Percentiles rank a stretch among this genome's conserved stretches.
phyloP scores from a whole-genome alignment of 352 stramenopile species.

The Phytophthora nicotianae region DNA sequence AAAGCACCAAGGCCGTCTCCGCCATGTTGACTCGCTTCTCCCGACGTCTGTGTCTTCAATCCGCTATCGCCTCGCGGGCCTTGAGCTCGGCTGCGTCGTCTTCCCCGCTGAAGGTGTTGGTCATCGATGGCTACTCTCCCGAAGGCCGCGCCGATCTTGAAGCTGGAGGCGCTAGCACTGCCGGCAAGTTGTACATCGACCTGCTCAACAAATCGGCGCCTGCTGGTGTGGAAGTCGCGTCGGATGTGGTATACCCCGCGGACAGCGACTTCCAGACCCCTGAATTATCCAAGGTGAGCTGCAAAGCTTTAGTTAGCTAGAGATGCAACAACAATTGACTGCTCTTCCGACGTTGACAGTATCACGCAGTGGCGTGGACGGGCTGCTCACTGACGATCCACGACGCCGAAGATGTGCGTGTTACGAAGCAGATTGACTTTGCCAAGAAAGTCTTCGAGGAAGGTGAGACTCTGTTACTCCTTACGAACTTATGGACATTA shows the following conservation, averaged over 20 bases:
- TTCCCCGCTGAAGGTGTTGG: constrained; percentile 61
- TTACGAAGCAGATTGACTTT: constrained; percentile 80
- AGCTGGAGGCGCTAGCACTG: constrained; percentile 66
- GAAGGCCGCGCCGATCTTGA: constrained; percentile 71
- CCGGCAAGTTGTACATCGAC: constrained; percentile 70
- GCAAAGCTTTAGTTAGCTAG: neutral
- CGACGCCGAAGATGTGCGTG: constrained; percentile 54
- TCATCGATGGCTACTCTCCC: constrained; percentile 82
- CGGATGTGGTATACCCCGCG: constrained; percentile 72
- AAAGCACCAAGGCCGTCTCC: constrained; percentile 3
- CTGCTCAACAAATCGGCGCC: constrained; percentile 69
- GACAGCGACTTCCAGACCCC: constrained; percentile 69
- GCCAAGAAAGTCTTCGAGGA: constrained; percentile 69
- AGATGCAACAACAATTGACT: neutral
- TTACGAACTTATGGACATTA: neutral
- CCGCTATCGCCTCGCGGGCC: constrained; percentile 15
- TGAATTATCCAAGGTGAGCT: constrained; percentile 58
- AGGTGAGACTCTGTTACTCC: constrained; percentile 29
- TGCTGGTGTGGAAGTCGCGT: constrained; percentile 42
- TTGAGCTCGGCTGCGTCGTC: constrained; percentile 34
- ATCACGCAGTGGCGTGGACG: constrained; percentile 80
- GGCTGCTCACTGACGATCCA: constrained; percentile 80
- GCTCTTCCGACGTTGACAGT: constrained; percentile 32
- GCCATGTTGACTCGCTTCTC: constrained; percentile 33
- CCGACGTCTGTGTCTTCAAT: constrained; percentile 11